Base-by-base conservation (phyloP, 1,139 yeast genomes). In the Geotrichum carabidarum region DNA sequence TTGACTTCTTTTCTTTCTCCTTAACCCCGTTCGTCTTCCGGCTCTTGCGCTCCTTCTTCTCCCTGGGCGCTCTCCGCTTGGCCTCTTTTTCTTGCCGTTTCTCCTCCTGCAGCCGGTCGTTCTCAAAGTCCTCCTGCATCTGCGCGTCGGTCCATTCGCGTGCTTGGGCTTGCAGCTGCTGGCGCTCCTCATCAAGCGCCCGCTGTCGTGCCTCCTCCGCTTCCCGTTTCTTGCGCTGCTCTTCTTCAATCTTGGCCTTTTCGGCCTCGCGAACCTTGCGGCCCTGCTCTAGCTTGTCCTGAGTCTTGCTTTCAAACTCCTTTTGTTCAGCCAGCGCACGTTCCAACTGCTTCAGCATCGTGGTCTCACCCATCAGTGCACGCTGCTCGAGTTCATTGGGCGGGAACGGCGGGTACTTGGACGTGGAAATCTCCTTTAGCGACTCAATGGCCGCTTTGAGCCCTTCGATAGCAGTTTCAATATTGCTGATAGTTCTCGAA, bases 361-460 rank as follows among this genome's bases (percentile, higher is more conserved):
- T 86, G 56, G 82, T 82, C 43, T 83, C 78, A 64, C 96, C 97
- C 78, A 89, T 80, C 60, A 80, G 81, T 15, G 94, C 94, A 72
- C 98, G 83, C 58, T 89, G 85, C 65, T 83, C 84, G 63, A 94
- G 75, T 59, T 91, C 97, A 22, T 81, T 81, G 48, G 81, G 80
- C 12, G 94, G 84, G 71, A 83, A 85, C 55, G 96, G 91, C 22
- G 94, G 82, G 63, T 80, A 74, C 56, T 75, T 74, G 47, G 75
- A 79, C 9, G 78, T 80, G 0, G 89, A 78, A 60, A 93, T 75
- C 55, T 78, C 80, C 50, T 78, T 80, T 65, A 94, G 77, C 1
- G 78, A 70, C 9, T 68, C 71, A 57, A 90, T 80, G 12, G 94
- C 96, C 34, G 76, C 77, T 36, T 80, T 78, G 60, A 91, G 77